Evolutionary conservation across 2,329 filamentous ascomycete genomes (phyloP).

Genomic region (Penicillium sp.): DNA sequence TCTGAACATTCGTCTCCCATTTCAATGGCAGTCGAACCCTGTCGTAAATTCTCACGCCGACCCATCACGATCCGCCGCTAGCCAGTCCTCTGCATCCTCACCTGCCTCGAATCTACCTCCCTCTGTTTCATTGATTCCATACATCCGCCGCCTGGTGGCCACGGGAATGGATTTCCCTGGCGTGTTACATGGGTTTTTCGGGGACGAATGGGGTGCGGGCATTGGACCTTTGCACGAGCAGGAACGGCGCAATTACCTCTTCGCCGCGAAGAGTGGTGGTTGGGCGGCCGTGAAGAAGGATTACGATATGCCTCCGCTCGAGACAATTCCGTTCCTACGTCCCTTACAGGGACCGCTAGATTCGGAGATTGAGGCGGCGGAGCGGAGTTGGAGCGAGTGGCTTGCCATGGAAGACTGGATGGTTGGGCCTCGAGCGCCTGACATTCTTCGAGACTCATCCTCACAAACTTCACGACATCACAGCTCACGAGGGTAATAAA

Average conservation of each 20-base stretch:
- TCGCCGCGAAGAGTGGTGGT: conserved; percentile 82
- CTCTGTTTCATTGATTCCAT: conserved; percentile 67
- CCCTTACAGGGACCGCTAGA: conserved; percentile 69
- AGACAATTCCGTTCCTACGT: conserved; percentile 76
- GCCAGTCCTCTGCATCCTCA: no score
- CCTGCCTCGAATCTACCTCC: no score
- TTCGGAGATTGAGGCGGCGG: conserved; percentile 71
- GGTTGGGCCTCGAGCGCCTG: conserved; percentile 71
- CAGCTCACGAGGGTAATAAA: no score
- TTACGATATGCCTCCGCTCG: conserved; percentile 77
- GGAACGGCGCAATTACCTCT: conserved; percentile 87
- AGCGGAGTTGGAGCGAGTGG: conserved; percentile 87
- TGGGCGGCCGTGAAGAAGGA: conserved; percentile 83
- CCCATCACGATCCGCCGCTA: conserved; percentile 32
- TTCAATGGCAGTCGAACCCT: conserved; percentile 57
- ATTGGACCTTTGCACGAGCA: conserved; percentile 76
- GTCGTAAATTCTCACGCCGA: no score
- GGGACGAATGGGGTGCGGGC: conserved; percentile 78
- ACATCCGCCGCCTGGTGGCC: conserved; percentile 78
- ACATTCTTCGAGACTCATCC: conserved; percentile 33
- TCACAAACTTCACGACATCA: conserved; percentile 31
- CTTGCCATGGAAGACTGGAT: conserved; percentile 97
- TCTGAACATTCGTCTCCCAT: conserved; percentile 84
- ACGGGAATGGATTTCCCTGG: conserved; percentile 82
- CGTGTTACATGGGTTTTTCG: conserved; percentile 91